Conservation (phyloP, 306 rosid species). For the Rubus idaeus region DNA sequence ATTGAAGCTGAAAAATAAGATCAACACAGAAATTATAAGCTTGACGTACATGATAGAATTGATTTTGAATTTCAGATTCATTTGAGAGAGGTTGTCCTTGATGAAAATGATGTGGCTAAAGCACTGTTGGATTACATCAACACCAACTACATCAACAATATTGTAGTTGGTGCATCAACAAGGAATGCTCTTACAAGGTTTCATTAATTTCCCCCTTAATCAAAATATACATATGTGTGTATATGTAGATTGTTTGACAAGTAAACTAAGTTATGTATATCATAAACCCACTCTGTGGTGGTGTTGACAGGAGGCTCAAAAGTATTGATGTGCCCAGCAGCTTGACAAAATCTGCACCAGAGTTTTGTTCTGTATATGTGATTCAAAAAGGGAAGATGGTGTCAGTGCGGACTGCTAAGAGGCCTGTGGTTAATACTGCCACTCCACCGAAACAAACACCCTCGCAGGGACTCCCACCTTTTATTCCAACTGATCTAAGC, state of each 20-base stretch:
- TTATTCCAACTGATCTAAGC: conserved; percentile 23
- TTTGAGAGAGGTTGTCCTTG: conserved; percentile 65
- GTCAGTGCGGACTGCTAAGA: conserved; percentile 57
- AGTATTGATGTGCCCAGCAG: conserved; percentile 52
- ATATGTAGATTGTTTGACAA: background rate
- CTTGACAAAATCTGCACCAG: conserved; percentile 66
- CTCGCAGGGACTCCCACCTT: conserved; percentile 27
- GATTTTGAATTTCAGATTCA: conserved; percentile 39
- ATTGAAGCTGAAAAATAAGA: background rate
- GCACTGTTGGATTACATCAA: conserved; percentile 55
- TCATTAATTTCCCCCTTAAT: background rate
- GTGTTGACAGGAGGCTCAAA: conserved; percentile 59
- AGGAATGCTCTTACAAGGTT: conserved; percentile 69
- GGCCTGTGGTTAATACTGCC: conserved; percentile 46
- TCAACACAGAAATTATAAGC: background rate
- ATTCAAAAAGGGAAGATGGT: conserved; percentile 81
- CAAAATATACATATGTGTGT: background rate
- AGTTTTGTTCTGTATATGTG: conserved; percentile 68
- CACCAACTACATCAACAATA: conserved; percentile 44
- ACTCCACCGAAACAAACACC: conserved; percentile 44
- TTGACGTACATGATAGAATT: background rate
- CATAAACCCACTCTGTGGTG: background rate
- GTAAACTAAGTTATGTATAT: background rate
- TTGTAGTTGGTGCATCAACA: conserved; percentile 71
- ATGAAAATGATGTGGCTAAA: conserved; percentile 57